Evolutionary conservation across 805 yeast species (phyloP).

Genomic region (Ogataea pignaliae): DNA sequence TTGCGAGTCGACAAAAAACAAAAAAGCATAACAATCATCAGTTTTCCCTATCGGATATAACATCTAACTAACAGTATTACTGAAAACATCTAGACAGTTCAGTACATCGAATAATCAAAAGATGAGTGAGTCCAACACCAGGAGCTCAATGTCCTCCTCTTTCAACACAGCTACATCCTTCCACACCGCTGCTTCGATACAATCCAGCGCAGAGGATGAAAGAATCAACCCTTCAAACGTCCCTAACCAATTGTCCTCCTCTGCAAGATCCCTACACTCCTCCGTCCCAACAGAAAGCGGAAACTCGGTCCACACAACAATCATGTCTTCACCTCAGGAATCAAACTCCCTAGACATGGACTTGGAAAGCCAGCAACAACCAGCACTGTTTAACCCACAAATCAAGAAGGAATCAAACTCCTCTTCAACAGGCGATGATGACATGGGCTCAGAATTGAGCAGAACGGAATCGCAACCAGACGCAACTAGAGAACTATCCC

Average conservation of each 20-base stretch:
- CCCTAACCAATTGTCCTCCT: not conserved
- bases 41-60: too few relatives aligned
- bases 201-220: not conserved
- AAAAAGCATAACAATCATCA: too few relatives aligned
- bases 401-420: not conserved
- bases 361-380: conserved; percentile 2
- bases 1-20: too few relatives aligned
- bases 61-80: too few relatives aligned
- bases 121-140: not conserved
- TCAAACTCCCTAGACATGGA: conserved; percentile 1
- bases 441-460: conserved; percentile 1
- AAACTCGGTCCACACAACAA: too few relatives aligned
- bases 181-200: conserved; percentile 5
- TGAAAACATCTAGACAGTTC: too few relatives aligned
- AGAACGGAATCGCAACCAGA: conserved; percentile 18
- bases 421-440: not conserved
- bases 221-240: not conserved
- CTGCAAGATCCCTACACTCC: not conserved
- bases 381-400: not conserved
- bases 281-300: not conserved
- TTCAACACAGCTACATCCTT: conserved; percentile 5
- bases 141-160: conserved; percentile 12
- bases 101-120: not conserved
- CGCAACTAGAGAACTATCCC: conserved; percentile 29
- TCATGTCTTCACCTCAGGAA: not conserved